Base-by-base conservation (phyloP, 768 basidiomycete genomes). In the Collybia sordida region DNA sequence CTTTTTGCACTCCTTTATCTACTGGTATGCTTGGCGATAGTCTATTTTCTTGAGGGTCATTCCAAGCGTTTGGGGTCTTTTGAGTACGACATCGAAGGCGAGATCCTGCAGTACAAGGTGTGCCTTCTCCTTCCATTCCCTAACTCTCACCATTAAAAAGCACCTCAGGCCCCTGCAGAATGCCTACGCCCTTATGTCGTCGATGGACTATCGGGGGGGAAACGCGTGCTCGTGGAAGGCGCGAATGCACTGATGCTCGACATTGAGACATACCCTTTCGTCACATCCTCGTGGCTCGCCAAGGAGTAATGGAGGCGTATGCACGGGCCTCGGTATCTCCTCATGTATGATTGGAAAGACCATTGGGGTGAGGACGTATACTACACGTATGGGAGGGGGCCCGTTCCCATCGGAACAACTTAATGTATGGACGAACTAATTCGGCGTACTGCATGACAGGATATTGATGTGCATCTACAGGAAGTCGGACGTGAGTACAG, bases 161-260 rank as follows among this genome's bases (percentile, higher is more conserved):
- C 47, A 18, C 34, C 4, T 22, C 44, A 95, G 93, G 79, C 69
- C 37, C 82, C 98, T 34, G 94, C 97, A 1, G 82, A 86, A 47
- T 81, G 93, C 3, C 72, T 99, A 49, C 79, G 75, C 34, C 97
- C 97, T 3, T 91, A 88, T 67, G 92, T 99, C 47, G 74, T 91
- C 52, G 94, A 99, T 73, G 90, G 90, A 51, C 81, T 95, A 5
- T 74, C 79, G 3, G 67, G 80, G 11, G 81, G 83, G 45, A 98
- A 96, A 72, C 80, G 72, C 35, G 74, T 98, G 39, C 84, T 99
- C 27, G 90, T 98, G 50, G 97, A 99, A 66, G 97, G 97, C 23
- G 97, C 97, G 47, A 98, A 99, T 64, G 97, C 97, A 1, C 75
- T 98, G 52, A 97, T 99, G 97, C 86, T 99, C 50, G 97, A 99